Evolutionary conservation across 805 yeast genomes (phyloP), one percentile per base, ranked within the genome.

Genomic region (Candida fluviatilis): DNA sequence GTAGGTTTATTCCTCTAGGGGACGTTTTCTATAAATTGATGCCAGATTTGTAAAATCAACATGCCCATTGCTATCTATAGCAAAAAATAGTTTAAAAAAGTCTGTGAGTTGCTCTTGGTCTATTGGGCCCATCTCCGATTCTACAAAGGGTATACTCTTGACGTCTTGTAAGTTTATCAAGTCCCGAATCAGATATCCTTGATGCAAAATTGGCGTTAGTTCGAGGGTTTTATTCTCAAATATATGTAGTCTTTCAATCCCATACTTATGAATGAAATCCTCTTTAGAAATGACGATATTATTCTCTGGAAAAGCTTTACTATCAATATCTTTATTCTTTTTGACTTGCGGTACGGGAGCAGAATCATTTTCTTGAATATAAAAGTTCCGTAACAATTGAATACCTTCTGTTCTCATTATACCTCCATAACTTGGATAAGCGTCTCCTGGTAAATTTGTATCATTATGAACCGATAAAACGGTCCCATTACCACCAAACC

Each of bases 401-500:
- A 93, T 80, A 0, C 96, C 96, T 49, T 90, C 96, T 40, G 78
- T 80, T 37, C 95, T 64, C 48, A 78, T 64, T 3, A 93, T 66
- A 0, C 96, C 97, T 0, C 98, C 96, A 36, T 74, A 74, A 2
- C 84, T 77, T 1, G 52, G 46, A 54, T 84, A 85, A 39, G 60
- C 39, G 36, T 64, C 41, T 41, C 45, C 48, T 2, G 45, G 44
- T 4, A 48, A 37, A 12, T 40, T 32, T 1, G 16, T 17, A 26
- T 54, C 52, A 38, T 51, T 45, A 39, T 46, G 47, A 1, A 87
- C 71, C 8, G 70, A 62, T 19, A 88, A 59, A 2, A 91, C 93
- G 0, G 95, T 82, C 0, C 98, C 98, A 57, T 90, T 90, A 0
- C 99, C 98, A 0, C 99, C 99, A 63, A 93, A 93, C 33, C 98